Evolutionary conservation across 2,329 filamentous ascomycete genomes (phyloP).

Genomic region (Biscogniauxia sp.): DNA sequence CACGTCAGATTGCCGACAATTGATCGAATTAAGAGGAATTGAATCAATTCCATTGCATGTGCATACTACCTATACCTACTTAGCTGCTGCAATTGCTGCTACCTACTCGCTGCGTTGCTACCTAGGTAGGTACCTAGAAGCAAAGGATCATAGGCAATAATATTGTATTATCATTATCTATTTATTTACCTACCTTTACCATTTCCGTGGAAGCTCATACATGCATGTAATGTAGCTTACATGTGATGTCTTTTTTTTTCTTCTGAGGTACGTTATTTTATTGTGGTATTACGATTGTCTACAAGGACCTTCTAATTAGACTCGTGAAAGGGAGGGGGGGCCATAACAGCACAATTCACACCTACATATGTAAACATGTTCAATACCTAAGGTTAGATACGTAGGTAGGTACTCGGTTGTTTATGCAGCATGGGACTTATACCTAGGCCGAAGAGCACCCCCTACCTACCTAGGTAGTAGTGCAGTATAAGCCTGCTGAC

Average conservation of each 20-base stretch:
- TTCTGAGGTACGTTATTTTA: neutral
- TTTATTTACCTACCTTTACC: neutral
- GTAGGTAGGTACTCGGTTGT: neutral
- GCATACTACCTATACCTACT: neutral
- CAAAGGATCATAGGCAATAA: neutral
- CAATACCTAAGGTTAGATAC: too few species aligned
- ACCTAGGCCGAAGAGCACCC: too few species aligned
- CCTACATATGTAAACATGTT: too few species aligned
- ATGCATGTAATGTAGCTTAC: neutral
- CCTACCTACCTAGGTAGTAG: too few species aligned
- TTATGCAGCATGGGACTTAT: too few species aligned
- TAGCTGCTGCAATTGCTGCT: too few species aligned
- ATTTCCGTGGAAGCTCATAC: neutral
- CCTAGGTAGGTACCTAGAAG: neutral
- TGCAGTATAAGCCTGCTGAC: neutral
- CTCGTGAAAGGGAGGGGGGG: too few species aligned
- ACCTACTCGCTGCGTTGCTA: too few species aligned
- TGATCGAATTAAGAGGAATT: neutral
- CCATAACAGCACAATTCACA: neutral
- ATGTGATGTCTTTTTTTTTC: neutral
- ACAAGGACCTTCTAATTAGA: neutral
- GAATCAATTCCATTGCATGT: neutral
- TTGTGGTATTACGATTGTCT: neutral
- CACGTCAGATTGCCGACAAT: slow-evolving; percentile 1
- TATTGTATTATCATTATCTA: neutral